Evolutionary conservation across 2,329 filamentous ascomycete genomes (phyloP).

Genomic region (Botrytis aclada): DNA sequence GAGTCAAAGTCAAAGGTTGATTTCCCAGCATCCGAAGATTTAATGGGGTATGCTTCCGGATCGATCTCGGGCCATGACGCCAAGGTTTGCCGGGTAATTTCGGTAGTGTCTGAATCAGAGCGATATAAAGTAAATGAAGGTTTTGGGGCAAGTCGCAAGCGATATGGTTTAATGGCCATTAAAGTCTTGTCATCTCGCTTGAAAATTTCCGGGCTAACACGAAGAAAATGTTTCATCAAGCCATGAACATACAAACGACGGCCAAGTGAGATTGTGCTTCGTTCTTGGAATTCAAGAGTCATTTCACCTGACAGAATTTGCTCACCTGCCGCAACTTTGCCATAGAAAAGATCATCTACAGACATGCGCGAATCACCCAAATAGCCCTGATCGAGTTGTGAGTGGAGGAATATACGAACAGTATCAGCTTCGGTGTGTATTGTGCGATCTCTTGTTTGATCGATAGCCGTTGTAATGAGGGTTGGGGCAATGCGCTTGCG

Average conservation of each 20-base stretch:
- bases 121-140: conserved; percentile 39
- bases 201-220: conserved; percentile 23
- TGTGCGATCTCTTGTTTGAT: conserved; percentile 26
- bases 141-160: conserved; percentile 29
- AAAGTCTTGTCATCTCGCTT: conserved; percentile 24
- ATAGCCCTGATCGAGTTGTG: conserved; percentile 34
- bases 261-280: conserved; percentile 41
- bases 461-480: conserved; percentile 30
- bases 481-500: conserved; percentile 38
- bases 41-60: conserved; percentile 17
- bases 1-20: conserved; percentile 23
- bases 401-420: conserved; percentile 1
- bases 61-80: conserved; percentile 36
- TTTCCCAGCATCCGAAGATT: background rate
- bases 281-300: conserved; percentile 29
- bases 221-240: conserved; percentile 44
- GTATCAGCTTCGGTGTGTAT: conserved; percentile 31
- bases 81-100: conserved; percentile 32
- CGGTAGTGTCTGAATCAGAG: conserved; percentile 21
- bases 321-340: conserved; percentile 31
- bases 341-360: conserved; percentile 44
- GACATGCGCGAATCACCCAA: conserved; percentile 41
- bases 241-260: conserved; percentile 45
- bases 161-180: conserved; percentile 35
- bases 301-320: conserved; percentile 33